Percentiles rank a stretch among this genome's conserved stretches.
Conservation (phyloP, 371 early-diverging fungal species). For the Conidiobolus incongruus region DNA sequence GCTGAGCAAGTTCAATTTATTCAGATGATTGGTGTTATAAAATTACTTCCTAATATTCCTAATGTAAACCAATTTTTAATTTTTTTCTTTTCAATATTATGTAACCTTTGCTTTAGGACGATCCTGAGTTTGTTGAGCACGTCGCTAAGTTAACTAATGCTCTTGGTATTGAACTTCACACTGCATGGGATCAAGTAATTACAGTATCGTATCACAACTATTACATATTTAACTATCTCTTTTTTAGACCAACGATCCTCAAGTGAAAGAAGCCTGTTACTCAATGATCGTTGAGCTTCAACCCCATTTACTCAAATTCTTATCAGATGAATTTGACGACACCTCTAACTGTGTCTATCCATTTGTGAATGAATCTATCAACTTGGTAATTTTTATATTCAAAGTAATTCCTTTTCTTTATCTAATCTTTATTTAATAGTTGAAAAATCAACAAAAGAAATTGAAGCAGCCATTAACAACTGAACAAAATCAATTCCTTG, state of each 20-base stretch:
- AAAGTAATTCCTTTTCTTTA: neutral
- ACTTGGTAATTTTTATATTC: conserved; percentile 18
- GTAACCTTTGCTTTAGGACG: conserved; percentile 10
- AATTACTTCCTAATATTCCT: conserved; percentile 27
- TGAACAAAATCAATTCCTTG: conserved; percentile 41
- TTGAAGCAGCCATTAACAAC: conserved; percentile 26
- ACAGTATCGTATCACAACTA: too few species aligned
- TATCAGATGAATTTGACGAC: conserved; percentile 64
- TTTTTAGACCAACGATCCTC: neutral
- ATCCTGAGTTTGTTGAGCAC: conserved; percentile 53
- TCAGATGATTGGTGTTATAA: conserved; percentile 46
- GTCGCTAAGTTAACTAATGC: conserved; percentile 62
- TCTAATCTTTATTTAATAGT: conserved; percentile 9
- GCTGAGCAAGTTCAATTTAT: conserved; percentile 68
- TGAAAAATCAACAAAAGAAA: conserved; percentile 36
- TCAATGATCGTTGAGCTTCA: conserved; percentile 30
- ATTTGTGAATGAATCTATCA: conserved; percentile 39
- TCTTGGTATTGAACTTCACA: conserved; percentile 40
- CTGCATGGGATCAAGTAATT: conserved; percentile 6
- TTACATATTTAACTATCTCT: too few species aligned
- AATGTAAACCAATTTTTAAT: conserved; percentile 11
- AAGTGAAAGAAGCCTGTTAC: conserved; percentile 12
- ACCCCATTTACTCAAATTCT: conserved; percentile 40
- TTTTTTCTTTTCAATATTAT: neutral
- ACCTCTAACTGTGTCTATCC: conserved; percentile 48